Evolutionary conservation across 2,329 filamentous ascomycete species (phyloP).

Genomic region (Immersiporthe knoxdaviesiana): DNA sequence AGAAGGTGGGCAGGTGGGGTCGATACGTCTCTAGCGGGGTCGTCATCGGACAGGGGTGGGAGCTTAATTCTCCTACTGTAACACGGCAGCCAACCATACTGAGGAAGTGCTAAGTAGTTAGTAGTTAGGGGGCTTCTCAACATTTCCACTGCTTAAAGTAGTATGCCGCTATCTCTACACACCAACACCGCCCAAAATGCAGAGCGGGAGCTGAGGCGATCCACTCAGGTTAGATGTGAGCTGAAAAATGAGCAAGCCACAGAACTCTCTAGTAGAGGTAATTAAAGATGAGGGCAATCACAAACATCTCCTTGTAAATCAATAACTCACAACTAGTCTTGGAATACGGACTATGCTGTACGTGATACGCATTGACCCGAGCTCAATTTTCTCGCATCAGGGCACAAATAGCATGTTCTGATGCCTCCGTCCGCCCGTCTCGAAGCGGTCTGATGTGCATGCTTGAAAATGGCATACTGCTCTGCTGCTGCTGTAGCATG

Average conservation of each 20-base stretch:
- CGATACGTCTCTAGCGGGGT: conserved; percentile 5
- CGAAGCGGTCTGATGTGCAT: neutral
- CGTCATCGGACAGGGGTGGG: conserved; percentile 14
- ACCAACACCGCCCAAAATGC: neutral
- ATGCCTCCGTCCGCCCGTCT: neutral
- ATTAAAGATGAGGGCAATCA: neutral
- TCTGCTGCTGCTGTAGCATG: neutral
- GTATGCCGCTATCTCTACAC: neutral
- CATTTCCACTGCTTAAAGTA: too few species aligned
- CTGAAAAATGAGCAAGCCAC: neutral
- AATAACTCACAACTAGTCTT: neutral
- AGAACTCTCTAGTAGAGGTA: neutral
- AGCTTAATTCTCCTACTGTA: neutral
- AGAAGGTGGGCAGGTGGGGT: conserved; percentile 11
- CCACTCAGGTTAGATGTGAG: neutral
- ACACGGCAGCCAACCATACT: neutral
- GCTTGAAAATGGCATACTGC: neutral
- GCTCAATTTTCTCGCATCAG: neutral
- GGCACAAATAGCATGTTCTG: neutral
- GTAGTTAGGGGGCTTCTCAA: neutral
- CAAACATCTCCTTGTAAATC: neutral
- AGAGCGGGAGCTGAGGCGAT: neutral
- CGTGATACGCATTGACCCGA: neutral
- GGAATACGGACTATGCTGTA: neutral
- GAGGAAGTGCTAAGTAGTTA: too few species aligned